phyloP scores from a whole-genome alignment of 176 grass and related monocot genomes.

The Hyparrhenia diplandra region DNA sequence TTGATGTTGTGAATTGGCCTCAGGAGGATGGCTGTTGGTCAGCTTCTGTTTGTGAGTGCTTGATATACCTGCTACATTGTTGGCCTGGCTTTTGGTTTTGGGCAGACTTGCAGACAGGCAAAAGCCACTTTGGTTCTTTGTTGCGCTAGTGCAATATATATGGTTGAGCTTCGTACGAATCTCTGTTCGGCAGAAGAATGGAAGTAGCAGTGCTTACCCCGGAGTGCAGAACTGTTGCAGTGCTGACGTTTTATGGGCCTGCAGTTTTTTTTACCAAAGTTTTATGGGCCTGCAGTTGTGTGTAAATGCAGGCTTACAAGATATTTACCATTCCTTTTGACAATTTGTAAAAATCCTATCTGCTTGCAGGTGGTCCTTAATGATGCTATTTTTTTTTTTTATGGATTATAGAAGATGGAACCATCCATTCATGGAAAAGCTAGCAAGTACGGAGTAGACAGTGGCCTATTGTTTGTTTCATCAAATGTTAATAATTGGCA shows the following conservation, averaged over 20 bases:
- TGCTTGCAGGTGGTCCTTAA: background rate
- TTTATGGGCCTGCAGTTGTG: background rate
- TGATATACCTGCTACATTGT: slow-evolving; percentile 27
- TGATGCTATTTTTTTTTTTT: background rate
- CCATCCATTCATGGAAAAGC: background rate
- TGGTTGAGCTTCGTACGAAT: background rate
- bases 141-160: background rate
- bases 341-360: background rate
- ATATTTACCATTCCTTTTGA: slow-evolving; percentile 1
- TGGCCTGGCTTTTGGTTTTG: slow-evolving; percentile 19
- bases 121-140: background rate
- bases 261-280: no score
- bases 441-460: no score
- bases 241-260: no score
- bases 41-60: background rate
- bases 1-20: background rate
- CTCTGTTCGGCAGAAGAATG: slow-evolving; percentile 31
- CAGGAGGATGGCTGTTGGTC: background rate
- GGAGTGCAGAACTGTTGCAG: background rate
- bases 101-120: background rate
- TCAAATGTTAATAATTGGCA: background rate
- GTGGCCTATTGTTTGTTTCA: background rate
- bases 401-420: background rate
- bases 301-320: background rate
- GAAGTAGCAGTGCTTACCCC: slow-evolving; percentile 26